Percentiles rank a stretch among this genome's conserved stretches.
Conservation (phyloP, 352 stramenopile genomes). For the Phytophthora idaei region DNA sequence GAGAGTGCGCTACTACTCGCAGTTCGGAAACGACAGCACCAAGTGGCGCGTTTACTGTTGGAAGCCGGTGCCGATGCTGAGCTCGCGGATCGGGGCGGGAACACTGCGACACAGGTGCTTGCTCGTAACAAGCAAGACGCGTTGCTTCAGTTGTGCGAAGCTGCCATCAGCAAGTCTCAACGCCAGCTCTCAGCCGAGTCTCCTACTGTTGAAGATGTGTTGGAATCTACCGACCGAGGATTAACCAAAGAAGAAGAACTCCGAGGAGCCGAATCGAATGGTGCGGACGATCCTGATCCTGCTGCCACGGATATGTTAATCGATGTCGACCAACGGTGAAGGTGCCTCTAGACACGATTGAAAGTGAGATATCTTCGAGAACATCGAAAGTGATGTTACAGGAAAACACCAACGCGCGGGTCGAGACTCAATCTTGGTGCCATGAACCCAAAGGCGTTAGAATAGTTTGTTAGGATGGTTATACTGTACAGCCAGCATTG, state of each 20-base stretch:
- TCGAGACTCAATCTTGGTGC: no score
- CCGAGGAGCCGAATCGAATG: conserved; percentile 25
- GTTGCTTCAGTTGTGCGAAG: conserved; percentile 50
- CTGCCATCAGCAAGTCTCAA: conserved; percentile 24
- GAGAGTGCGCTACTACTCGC: conserved; percentile 73
- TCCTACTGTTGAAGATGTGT: conserved; percentile 18
- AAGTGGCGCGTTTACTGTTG: conserved; percentile 50
- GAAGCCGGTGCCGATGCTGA: conserved; percentile 48
- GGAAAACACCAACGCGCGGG: no score
- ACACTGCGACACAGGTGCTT: conserved; percentile 56
- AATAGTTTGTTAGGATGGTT: no score
- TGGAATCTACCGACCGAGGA: not conserved
- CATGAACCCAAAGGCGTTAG: no score
- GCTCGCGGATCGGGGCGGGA: conserved; percentile 54
- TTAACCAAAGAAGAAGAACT: conserved; percentile 34
- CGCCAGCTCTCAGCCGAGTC: conserved; percentile 13
- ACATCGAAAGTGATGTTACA: not conserved
- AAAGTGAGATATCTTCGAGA: no score
- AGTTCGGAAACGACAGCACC: conserved; percentile 57
- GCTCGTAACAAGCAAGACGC: conserved; percentile 54
- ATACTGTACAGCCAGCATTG: no score
- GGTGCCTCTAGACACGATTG: no score
- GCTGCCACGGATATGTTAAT: not conserved
- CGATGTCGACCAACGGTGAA: conserved; percentile 14
- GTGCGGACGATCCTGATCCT: not conserved